Conservation (phyloP, 441 rosid species). For the Sinapis alba region DNA sequence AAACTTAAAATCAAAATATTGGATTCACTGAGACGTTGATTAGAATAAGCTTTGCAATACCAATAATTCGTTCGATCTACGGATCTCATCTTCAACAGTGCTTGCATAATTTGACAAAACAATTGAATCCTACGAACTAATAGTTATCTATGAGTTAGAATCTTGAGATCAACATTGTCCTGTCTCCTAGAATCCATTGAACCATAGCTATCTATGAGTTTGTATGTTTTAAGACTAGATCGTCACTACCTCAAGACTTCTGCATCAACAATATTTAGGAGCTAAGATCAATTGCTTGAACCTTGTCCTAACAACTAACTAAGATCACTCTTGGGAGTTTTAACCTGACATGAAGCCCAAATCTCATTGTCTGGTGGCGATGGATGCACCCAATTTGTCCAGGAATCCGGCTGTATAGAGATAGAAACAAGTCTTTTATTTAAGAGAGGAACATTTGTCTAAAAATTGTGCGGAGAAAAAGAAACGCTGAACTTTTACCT, state of each 20-base stretch:
- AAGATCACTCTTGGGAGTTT: neutral
- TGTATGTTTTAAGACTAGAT: too few relatives aligned
- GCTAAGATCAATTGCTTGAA: too few relatives aligned
- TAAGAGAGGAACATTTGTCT: conserved; percentile 1
- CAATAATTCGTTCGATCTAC: too few relatives aligned
- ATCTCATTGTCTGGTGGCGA: conserved; percentile 66
- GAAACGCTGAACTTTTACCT: conserved; percentile 50
- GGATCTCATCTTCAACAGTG: too few relatives aligned
- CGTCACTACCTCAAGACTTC: neutral
- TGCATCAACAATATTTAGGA: neutral
- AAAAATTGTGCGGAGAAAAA: neutral
- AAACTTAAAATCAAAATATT: too few relatives aligned
- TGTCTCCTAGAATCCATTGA: neutral
- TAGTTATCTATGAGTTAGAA: too few relatives aligned
- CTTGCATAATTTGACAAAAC: too few relatives aligned
- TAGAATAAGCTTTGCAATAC: too few relatives aligned
- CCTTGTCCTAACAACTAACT: neutral
- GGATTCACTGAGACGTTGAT: too few relatives aligned
- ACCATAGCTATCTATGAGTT: too few relatives aligned
- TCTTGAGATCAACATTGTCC: neutral
- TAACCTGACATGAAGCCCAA: neutral
- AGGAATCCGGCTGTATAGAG: conserved; percentile 74
- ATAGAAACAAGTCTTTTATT: conserved; percentile 5
- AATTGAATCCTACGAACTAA: too few relatives aligned
- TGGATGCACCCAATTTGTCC: conserved; percentile 87